Percentiles rank a stretch among this genome's conserved stretches.
phyloP scores from a whole-genome alignment of 2,329 filamentous ascomycete species.

The Alternaria rosae region DNA sequence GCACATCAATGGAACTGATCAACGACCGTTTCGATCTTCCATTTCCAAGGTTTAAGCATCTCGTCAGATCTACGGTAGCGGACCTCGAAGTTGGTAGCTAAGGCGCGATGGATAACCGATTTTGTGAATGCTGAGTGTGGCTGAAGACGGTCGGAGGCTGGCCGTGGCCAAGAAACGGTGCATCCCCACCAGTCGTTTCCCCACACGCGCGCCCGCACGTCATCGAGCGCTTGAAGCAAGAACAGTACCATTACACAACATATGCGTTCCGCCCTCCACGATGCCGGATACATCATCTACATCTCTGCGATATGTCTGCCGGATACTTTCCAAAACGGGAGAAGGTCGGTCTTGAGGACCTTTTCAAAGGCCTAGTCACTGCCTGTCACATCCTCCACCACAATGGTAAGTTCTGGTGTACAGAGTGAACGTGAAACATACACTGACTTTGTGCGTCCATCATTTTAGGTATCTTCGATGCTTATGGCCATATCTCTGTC shows the following conservation, averaged over 20 bases:
- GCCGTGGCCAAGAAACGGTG: constrained; percentile 2
- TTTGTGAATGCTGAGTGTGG: background rate
- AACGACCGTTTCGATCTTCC: background rate
- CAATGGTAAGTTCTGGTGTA: constrained; percentile 35
- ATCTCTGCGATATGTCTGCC: constrained; percentile 35
- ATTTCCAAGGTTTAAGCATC: background rate
- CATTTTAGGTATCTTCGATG: constrained; percentile 56
- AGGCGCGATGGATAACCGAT: background rate
- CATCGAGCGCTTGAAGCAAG: constrained; percentile 23
- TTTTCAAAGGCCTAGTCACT: constrained; percentile 53
- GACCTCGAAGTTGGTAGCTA: background rate
- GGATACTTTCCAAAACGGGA: constrained; percentile 51
- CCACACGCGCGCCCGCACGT: constrained; percentile 21
- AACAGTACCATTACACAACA: constrained; percentile 7
- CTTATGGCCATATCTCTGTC: constrained; percentile 63
- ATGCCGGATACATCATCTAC: background rate
- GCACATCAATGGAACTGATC: background rate
- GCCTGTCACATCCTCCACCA: constrained; percentile 63
- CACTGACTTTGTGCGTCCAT: background rate
- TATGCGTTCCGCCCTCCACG: constrained; percentile 4
- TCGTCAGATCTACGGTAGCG: background rate
- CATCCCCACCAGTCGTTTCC: constrained; percentile 12
- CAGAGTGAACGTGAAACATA: background rate
- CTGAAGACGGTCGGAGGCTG: background rate
- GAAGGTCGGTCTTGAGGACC: constrained; percentile 48